Evolutionary conservation across 208 protist genomes (phyloP).

Genomic region (Wallacemonas sp.): DNA sequence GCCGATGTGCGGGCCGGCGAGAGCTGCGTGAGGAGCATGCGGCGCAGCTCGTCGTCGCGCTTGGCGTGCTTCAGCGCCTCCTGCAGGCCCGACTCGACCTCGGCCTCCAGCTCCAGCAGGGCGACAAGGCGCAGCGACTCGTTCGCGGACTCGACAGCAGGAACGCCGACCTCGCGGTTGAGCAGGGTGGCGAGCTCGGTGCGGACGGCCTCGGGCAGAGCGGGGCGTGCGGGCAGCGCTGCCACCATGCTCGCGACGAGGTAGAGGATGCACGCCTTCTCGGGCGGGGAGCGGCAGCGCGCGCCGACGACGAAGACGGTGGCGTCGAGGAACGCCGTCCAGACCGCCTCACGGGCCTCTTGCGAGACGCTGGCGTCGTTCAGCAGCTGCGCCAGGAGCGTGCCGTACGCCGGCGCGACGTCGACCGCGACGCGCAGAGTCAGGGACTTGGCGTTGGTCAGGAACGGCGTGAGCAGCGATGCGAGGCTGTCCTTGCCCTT

Average conservation of each 20-base stretch:
- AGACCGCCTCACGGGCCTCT: conserved; percentile 14
- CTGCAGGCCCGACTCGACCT: conserved; percentile 52
- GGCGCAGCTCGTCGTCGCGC: conserved; percentile 55
- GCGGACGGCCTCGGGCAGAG: neutral
- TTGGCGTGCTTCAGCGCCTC: conserved; percentile 56
- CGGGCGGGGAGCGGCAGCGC: conserved; percentile 64
- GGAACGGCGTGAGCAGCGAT: conserved; percentile 70
- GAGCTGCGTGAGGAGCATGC: conserved; percentile 69
- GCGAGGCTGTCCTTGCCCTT: conserved; percentile 65
- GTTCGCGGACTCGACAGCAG: conserved; percentile 48
- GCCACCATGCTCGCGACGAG: conserved; percentile 52
- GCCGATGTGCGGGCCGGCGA: conserved; percentile 35
- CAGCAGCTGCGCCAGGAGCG: conserved; percentile 29
- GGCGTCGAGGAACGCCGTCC: conserved; percentile 42
- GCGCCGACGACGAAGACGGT: conserved; percentile 45
- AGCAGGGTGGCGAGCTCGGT: conserved; percentile 47
- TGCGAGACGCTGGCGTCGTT: conserved; percentile 20
- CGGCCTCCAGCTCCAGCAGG: conserved; percentile 40
- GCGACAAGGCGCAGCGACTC: conserved; percentile 65
- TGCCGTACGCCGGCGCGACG: conserved; percentile 37
- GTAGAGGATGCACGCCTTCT: conserved; percentile 73
- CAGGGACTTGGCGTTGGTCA: conserved; percentile 66
- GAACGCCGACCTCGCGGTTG: conserved; percentile 64
- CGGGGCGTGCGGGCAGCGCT: conserved; percentile 23
- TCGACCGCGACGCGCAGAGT: conserved; percentile 43